Conservation (phyloP, 2,329 filamentous ascomycete genomes). For the Ceratocystis lukuohia region DNA sequence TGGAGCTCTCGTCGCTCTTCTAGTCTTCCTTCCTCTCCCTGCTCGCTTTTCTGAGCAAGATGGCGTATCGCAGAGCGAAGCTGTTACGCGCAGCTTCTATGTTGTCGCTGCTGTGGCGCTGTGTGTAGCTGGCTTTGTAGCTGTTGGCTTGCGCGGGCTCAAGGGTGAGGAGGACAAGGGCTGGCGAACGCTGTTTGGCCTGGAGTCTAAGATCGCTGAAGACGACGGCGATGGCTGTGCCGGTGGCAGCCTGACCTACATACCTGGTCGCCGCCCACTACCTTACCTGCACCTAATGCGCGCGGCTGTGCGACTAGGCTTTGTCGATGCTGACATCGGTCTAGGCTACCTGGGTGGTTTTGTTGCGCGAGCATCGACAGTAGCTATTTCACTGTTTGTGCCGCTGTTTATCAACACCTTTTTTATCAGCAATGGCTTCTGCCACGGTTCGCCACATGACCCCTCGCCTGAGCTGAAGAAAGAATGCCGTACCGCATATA, state of each 20-base stretch:
- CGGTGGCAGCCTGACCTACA: not conserved
- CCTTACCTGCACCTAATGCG: constrained; percentile 48
- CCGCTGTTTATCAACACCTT: constrained; percentile 86
- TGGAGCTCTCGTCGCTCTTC: constrained; percentile 73
- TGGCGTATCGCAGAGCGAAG: constrained; percentile 58
- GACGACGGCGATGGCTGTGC: not conserved
- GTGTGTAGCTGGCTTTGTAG: constrained; percentile 58
- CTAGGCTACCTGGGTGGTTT: constrained; percentile 89
- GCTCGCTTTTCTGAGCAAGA: constrained; percentile 58
- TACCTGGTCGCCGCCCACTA: constrained; percentile 24
- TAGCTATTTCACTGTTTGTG: constrained; percentile 89
- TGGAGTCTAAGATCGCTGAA: constrained; percentile 19
- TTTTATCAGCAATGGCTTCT: constrained; percentile 70
- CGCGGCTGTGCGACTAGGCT: constrained; percentile 54
- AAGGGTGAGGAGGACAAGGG: constrained; percentile 67
- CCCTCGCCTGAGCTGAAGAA: constrained; percentile 63
- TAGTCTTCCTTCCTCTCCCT: constrained; percentile 74
- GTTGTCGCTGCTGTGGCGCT: constrained; percentile 64
- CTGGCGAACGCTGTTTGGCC: constrained; percentile 44
- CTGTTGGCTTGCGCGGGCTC: constrained; percentile 57
- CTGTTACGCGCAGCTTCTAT: constrained; percentile 77
- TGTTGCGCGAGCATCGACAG: constrained; percentile 84
- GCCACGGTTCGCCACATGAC: constrained; percentile 51
- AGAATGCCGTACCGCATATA: constrained; percentile 74
- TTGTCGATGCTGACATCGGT: constrained; percentile 63